Percentiles rank a stretch among this genome's conserved stretches.
These are phyloP conservation scores for Tetramitus jugosus DNA, from an alignment of 208 protist species.

Conservation along the genomic window DNA sequence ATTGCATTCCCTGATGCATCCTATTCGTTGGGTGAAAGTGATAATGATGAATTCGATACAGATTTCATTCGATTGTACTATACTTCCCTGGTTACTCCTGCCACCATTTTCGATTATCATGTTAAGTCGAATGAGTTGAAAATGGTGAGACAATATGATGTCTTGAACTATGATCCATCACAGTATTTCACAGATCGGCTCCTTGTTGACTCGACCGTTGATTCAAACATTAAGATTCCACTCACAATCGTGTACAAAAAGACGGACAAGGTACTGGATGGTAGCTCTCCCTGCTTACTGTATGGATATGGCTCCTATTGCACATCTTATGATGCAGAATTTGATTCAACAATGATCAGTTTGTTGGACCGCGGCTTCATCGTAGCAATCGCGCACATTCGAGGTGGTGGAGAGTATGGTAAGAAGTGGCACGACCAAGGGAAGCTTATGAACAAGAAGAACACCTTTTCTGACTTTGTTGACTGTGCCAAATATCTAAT, in stretches of 20 bases:
- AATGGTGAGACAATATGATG: not conserved
- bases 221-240: not conserved
- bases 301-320: constrained; percentile 81
- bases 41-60: not conserved
- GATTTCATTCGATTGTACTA: not conserved
- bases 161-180: not conserved
- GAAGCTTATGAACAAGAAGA: constrained; percentile 81
- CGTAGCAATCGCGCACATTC: constrained; percentile 74
- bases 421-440: constrained; percentile 68
- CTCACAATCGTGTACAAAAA: constrained; percentile 27
- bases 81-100: not conserved
- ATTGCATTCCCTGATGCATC: not conserved
- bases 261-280: constrained; percentile 44
- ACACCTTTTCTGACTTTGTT: constrained; percentile 84
- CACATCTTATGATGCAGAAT: constrained; percentile 66
- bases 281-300: constrained; percentile 63
- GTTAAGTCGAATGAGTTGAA: not conserved
- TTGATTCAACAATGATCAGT: constrained; percentile 60
- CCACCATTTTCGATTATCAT: not conserved
- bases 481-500: constrained; percentile 69
- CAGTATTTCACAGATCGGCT: not conserved
- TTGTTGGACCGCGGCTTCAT: constrained; percentile 76
- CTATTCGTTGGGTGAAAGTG: not conserved
- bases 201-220: too few species aligned
- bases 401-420: constrained; percentile 80